A percentile compares a stretch with the other conserved stretches of the same genome.
phyloP scores from a whole-genome alignment of 2,329 filamentous ascomycete species.

The Trichophyton rubrum region DNA sequence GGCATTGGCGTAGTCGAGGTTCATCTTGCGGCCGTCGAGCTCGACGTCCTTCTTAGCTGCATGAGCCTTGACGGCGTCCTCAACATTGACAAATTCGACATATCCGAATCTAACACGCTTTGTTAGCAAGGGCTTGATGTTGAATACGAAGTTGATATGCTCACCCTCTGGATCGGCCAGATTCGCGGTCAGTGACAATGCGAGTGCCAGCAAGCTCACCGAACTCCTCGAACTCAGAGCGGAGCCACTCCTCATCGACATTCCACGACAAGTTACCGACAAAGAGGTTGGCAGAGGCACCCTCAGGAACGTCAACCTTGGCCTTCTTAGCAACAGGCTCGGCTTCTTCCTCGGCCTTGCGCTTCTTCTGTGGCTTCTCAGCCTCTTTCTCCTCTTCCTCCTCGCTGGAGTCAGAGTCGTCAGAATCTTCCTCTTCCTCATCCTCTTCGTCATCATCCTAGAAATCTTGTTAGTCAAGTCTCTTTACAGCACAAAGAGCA shows the following conservation, averaged over 20 bases:
- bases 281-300: conserved; percentile 55
- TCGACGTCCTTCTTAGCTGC: conserved; percentile 62
- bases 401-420: conserved; percentile 23
- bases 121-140: neutral
- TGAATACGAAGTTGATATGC: conserved; percentile 14
- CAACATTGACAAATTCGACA: conserved; percentile 65
- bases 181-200: conserved; percentile 70
- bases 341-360: conserved; percentile 37
- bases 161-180: conserved; percentile 70
- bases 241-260: conserved; percentile 70
- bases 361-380: conserved; percentile 29
- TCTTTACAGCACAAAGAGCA: neutral
- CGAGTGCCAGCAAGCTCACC: conserved; percentile 60
- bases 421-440: conserved; percentile 19
- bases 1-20: conserved; percentile 65
- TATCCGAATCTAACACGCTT: conserved; percentile 57
- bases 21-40: conserved; percentile 61
- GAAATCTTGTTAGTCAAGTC: neutral
- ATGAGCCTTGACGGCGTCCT: conserved; percentile 57
- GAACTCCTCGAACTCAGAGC: conserved; percentile 67
- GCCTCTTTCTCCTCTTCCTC: conserved; percentile 21
- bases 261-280: conserved; percentile 86
- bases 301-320: conserved; percentile 42
- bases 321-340: conserved; percentile 43
- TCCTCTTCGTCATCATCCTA: conserved; percentile 7